Evolutionary conservation across 441 rosid species (phyloP).

Genomic region (Theobroma grandiflorum): DNA sequence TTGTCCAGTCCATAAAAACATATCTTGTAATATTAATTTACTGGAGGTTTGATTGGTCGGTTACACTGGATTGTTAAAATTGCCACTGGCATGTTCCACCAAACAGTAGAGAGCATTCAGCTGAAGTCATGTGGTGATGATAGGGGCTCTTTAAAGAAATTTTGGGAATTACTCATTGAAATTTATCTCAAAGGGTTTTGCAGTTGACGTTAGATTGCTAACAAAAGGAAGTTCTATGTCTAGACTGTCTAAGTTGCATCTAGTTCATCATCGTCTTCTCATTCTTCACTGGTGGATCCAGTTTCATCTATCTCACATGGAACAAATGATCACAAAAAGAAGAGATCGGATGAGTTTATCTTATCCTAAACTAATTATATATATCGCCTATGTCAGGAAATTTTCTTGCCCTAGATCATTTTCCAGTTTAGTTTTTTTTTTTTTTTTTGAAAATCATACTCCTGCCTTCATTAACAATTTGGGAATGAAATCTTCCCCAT

Average conservation of each 20-base stretch:
- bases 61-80: constrained; percentile 17
- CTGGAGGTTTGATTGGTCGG: not conserved
- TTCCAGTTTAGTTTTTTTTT: too few species aligned
- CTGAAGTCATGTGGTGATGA: constrained; percentile 1
- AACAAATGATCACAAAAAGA: not conserved
- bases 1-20: not conserved
- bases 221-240: constrained; percentile 10
- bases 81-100: constrained; percentile 15
- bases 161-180: not conserved
- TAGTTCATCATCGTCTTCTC: constrained; percentile 5
- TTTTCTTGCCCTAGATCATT: too few species aligned
- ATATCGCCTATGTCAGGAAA: too few species aligned
- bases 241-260: constrained; percentile 13
- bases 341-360: constrained; percentile 4
- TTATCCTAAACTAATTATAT: not conserved
- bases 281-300: constrained; percentile 8
- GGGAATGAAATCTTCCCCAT: too few species aligned
- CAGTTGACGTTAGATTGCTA: not conserved
- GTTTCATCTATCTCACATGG: not conserved
- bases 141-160: constrained; percentile 5
- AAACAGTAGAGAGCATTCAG: constrained; percentile 14
- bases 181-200: constrained; percentile 15
- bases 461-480: too few species aligned
- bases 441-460: too few species aligned
- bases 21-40: too few species aligned